phyloP scores from a whole-genome alignment of 2,329 filamentous ascomycete species.

The Fusarium oxysporum region DNA sequence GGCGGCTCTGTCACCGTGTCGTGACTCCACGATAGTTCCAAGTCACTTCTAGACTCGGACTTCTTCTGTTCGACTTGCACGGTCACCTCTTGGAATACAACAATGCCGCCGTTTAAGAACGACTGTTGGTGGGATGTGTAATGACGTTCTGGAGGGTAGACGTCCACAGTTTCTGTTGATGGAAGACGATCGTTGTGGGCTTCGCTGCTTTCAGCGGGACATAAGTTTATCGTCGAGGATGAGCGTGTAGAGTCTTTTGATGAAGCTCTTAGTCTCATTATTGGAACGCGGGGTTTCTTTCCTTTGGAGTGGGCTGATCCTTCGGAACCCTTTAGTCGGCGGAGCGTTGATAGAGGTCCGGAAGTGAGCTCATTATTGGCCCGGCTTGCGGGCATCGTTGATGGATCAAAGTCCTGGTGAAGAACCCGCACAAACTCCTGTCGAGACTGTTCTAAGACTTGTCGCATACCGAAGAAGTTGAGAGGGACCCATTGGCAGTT shows the following conservation, averaged over 20 bases:
- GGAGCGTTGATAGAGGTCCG: slow-evolving; percentile 5
- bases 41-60: background rate
- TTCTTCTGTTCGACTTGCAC: slow-evolving; percentile 15
- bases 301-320: background rate
- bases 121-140: background rate
- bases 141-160: background rate
- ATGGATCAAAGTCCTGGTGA: slow-evolving; percentile 67
- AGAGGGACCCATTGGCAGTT: slow-evolving; percentile 70
- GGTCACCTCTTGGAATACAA: slow-evolving; percentile 24
- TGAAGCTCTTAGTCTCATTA: background rate
- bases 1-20: slow-evolving; percentile 8
- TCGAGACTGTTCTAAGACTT: slow-evolving; percentile 69
- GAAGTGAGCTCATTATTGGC: slow-evolving; percentile 20
- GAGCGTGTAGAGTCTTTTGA: slow-evolving; percentile 11
- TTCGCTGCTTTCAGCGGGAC: background rate
- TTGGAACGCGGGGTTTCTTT: background rate
- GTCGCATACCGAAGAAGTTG: slow-evolving; percentile 73
- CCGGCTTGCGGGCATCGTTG: slow-evolving; percentile 5
- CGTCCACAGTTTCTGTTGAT: background rate
- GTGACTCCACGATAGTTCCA: slow-evolving; percentile 1
- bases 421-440: slow-evolving; percentile 69
- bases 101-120: slow-evolving; percentile 8
- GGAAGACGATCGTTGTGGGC: background rate
- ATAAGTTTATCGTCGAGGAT: slow-evolving; percentile 12
- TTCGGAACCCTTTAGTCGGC: background rate